These are phyloP conservation scores for Cutaneotrichosporon cavernicola DNA, from an alignment of 1,284 basidiomycete species.

Conservation along the genomic window DNA sequence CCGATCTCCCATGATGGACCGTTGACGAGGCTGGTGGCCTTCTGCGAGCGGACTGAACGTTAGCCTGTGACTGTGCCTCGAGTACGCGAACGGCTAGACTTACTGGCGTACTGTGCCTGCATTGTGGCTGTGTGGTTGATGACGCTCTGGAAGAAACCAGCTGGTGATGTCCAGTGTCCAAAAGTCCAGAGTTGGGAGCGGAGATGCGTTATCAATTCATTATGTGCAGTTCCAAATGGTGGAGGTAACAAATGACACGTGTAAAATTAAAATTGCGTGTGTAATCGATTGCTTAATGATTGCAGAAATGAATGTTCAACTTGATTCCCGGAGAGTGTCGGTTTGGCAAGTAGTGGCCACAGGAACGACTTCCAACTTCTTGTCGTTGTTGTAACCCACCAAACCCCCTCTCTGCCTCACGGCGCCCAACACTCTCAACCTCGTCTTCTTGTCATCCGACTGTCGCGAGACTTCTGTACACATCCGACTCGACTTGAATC, in stretches of 20 bases:
- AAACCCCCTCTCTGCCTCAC: slow-evolving; percentile 4
- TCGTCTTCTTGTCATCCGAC: slow-evolving; percentile 2
- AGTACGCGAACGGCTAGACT: slow-evolving; percentile 47
- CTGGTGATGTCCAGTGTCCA: background rate
- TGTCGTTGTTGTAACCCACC: slow-evolving; percentile 4
- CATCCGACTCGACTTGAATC: slow-evolving; percentile 4
- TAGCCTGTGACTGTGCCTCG: background rate
- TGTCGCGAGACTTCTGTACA: background rate
- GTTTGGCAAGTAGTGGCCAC: background rate
- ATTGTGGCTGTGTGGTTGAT: background rate
- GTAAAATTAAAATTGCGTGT: slow-evolving; percentile 1
- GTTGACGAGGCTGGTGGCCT: slow-evolving; percentile 79
- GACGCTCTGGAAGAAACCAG: background rate
- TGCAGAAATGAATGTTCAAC: background rate
- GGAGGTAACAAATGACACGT: slow-evolving; percentile 3
- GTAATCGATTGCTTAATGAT: background rate
- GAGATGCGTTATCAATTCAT: background rate
- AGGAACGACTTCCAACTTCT: background rate
- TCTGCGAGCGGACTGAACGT: slow-evolving; percentile 81
- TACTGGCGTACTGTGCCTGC: slow-evolving; percentile 61
- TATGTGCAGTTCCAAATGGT: background rate
- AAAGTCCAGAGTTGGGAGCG: background rate
- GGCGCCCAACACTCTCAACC: background rate
- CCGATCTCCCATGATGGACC: slow-evolving; percentile 74
- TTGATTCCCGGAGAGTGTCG: background rate